Base-by-base conservation (phyloP, 106 monocot species). In the Dactylorhiza incarnata region DNA sequence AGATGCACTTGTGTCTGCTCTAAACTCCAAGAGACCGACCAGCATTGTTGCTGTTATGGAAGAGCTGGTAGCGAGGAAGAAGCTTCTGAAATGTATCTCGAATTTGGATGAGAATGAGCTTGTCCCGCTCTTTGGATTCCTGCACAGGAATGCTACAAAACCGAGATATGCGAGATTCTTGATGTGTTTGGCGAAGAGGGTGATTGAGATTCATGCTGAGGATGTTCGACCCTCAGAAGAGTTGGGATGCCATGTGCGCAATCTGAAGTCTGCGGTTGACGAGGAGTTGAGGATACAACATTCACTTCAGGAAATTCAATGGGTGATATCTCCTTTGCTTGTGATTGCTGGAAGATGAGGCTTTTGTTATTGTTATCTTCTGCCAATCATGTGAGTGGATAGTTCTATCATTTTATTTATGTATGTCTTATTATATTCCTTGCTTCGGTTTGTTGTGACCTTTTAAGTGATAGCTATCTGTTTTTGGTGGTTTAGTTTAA, bases 251-350 rank as follows among this genome's bases (percentile, higher is more conserved):
- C 78, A 85, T 78, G 80, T 85, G 19, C 84, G 86, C 73, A 94
- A 94, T 81, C 77, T 94, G 12, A 91, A 86, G 76, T 55, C 86
- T 1, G 81, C 91, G 89, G 76, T 91, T 44, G 81, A 76, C 5
- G 91, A 99, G 71, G 94, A 94, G 79, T 81, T 99, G 15, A 74
- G 83, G 78, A 78, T 94, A 80, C 97, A 99, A 69, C 83, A 72
- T 1, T 81, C 86, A 0, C 74, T 99, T 89, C 89, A 81, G 76
- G 91, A 94, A 76, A 87, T 99, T 79, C 90, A 99, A 78, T 94
- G 97, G 48, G 94, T 97, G 86, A 86, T 97, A 37, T 97, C 92
- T 1, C 94, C 97, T 61, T 77, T 99, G 71, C 84, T 94, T 74
- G 83, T 74, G 37, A 81, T 99, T 78, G 85, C 91, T 68, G 91